Conservation (phyloP, 495 filamentous ascomycete species). For the Oidiodendron maius region DNA sequence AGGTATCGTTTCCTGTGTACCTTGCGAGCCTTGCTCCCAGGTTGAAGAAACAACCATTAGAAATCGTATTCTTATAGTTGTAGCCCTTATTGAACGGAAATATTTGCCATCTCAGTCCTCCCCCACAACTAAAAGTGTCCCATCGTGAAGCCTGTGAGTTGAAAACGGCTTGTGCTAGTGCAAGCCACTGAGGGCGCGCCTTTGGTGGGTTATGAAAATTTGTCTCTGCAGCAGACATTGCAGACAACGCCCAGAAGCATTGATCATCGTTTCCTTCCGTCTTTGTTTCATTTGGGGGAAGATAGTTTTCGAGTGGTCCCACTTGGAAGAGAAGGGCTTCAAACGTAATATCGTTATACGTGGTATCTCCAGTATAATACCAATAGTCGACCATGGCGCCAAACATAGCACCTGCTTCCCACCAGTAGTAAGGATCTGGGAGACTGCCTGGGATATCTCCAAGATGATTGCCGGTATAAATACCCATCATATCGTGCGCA, state of each 20-base stretch:
- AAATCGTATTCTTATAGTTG: slow-evolving; percentile 66
- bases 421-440: slow-evolving; percentile 66
- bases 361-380: slow-evolving; percentile 58
- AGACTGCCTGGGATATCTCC: slow-evolving; percentile 56
- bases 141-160: slow-evolving; percentile 61
- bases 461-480: slow-evolving; percentile 65
- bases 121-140: slow-evolving; percentile 60
- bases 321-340: slow-evolving; percentile 55
- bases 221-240: slow-evolving; percentile 61
- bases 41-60: slow-evolving; percentile 78
- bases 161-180: slow-evolving; percentile 75
- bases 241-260: slow-evolving; percentile 60
- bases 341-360: slow-evolving; percentile 51
- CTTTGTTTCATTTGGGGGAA: slow-evolving; percentile 58
- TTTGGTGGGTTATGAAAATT: slow-evolving; percentile 53
- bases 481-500: slow-evolving; percentile 57
- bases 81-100: slow-evolving; percentile 70
- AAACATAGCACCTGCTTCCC: slow-evolving; percentile 76
- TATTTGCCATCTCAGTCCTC: slow-evolving; percentile 78
- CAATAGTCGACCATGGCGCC: slow-evolving; percentile 67
- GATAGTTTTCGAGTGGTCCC: slow-evolving; percentile 50
- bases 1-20: slow-evolving; percentile 66
- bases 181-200: slow-evolving; percentile 63
- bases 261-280: slow-evolving; percentile 66
- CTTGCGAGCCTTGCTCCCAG: slow-evolving; percentile 64